phyloP scores from a whole-genome alignment of 192 early-diverging fungal species.

The Entomortierella lignicola region DNA sequence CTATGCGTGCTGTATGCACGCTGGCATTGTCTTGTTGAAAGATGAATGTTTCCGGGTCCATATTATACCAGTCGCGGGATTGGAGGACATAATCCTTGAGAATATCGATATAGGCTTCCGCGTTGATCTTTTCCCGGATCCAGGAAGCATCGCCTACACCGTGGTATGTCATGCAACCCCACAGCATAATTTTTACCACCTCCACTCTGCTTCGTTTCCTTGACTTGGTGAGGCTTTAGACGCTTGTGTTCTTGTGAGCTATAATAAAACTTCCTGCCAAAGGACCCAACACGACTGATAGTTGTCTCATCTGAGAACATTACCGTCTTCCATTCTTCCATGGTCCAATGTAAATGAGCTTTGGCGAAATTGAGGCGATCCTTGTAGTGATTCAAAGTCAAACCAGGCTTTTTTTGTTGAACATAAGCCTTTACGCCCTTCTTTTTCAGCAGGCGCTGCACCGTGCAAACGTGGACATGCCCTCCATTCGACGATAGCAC shows the following conservation, averaged over 20 bases:
- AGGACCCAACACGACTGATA: conserved; percentile 9
- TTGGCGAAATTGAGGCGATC: conserved; percentile 10
- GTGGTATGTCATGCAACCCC: neutral
- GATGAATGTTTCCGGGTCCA: conserved; percentile 6
- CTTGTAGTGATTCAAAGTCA: neutral
- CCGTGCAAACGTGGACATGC: conserved; percentile 3
- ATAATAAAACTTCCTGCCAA: conserved; percentile 10
- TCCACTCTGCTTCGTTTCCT: neutral
- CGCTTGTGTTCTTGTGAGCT: neutral
- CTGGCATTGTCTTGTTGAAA: conserved; percentile 22
- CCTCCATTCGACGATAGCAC: conserved; percentile 7
- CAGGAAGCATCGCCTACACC: conserved; percentile 2
- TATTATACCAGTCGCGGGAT: neutral
- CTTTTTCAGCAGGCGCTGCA: neutral
- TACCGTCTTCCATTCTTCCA: conserved; percentile 31
- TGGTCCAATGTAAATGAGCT: conserved; percentile 14
- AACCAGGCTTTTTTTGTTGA: conserved; percentile 2
- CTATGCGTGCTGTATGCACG: conserved; percentile 2
- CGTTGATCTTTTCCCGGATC: neutral
- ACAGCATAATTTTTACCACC: conserved; percentile 13
- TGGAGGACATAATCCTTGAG: conserved; percentile 1
- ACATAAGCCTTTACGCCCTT: conserved; percentile 5
- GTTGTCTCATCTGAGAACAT: conserved; percentile 33
- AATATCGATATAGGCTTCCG: neutral
- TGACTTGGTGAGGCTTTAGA: neutral